phyloP scores from a whole-genome alignment of 2,329 filamentous ascomycete species.

The Ambrosiella beaveri region DNA sequence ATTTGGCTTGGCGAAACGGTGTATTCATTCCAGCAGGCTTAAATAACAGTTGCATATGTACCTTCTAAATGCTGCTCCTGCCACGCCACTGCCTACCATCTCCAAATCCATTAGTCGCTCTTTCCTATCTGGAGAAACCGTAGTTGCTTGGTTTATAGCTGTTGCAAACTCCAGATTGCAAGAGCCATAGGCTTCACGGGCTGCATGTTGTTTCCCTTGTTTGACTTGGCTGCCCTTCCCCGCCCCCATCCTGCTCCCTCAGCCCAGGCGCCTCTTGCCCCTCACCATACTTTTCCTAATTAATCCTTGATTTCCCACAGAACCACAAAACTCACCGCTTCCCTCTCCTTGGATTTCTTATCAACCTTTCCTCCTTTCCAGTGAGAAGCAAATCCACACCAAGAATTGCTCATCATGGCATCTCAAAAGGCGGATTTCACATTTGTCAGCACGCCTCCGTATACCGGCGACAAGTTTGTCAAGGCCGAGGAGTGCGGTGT shows the following conservation, averaged over 20 bases:
- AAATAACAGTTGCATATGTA: background rate
- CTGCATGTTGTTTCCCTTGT: background rate
- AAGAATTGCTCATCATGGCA: slow-evolving; percentile 12
- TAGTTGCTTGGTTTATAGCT: background rate
- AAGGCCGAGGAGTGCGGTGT: slow-evolving; percentile 45
- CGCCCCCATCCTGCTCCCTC: background rate
- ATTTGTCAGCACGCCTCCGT: slow-evolving; percentile 26
- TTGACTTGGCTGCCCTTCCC: background rate
- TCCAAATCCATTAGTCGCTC: background rate
- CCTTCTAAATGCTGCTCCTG: background rate
- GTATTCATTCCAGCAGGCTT: too few species aligned
- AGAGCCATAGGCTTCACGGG: background rate
- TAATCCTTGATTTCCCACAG: background rate
- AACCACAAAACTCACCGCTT: slow-evolving; percentile 9
- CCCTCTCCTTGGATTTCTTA: slow-evolving; percentile 1
- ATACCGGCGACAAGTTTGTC: slow-evolving; percentile 41
- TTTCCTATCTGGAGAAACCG: background rate
- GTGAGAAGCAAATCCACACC: background rate
- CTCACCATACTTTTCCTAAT: background rate
- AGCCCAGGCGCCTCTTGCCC: background rate
- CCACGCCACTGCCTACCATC: background rate
- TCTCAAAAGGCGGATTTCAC: slow-evolving; percentile 23
- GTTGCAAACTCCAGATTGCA: too few species aligned
- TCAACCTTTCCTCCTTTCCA: slow-evolving; percentile 2
- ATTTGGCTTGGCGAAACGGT: too few species aligned